Conservation (phyloP, 305 asterid species). For the Salvia sclarea region DNA sequence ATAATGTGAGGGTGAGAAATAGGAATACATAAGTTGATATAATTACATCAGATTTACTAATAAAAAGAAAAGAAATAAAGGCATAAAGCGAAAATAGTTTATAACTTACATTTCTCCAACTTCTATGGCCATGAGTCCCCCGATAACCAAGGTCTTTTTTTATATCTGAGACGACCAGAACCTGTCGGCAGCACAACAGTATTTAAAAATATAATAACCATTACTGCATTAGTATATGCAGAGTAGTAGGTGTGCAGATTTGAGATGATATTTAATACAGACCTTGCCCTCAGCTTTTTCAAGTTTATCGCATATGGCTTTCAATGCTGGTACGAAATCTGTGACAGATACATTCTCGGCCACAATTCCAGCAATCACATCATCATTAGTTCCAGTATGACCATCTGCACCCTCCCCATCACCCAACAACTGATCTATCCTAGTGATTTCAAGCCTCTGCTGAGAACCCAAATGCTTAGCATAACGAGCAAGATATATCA, state of each 20-base stretch:
- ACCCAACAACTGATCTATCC: conserved; percentile 52
- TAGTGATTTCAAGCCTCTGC: conserved; percentile 83
- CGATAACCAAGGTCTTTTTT: conserved; percentile 82
- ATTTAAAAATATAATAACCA: conserved; percentile 30
- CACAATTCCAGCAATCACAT: conserved; percentile 43
- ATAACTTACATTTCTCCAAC: conserved; percentile 75
- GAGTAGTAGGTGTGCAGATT: conserved; percentile 31
- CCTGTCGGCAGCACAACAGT: conserved; percentile 49
- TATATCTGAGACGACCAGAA: conserved; percentile 82
- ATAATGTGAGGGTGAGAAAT: conserved; percentile 23
- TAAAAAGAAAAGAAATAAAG: neutral
- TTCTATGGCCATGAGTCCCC: conserved; percentile 66
- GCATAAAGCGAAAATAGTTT: conserved; percentile 11
- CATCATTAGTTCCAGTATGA: conserved; percentile 48
- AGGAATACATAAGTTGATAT: conserved; percentile 7
- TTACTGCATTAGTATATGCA: conserved; percentile 11
- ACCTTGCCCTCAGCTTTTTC: conserved; percentile 90
- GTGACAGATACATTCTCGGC: conserved; percentile 65
- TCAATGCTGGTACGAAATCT: conserved; percentile 76
- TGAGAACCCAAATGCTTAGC: conserved; percentile 82
- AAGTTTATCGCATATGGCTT: conserved; percentile 81
- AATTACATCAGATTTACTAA: conserved; percentile 20
- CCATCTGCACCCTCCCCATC: conserved; percentile 52
- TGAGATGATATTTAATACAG: conserved; percentile 31
- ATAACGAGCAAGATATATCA: conserved; percentile 79